Evolutionary conservation across 208 protist species (phyloP), one percentile per base, ranked within the genome.

Genomic region (Willaertia magna): DNA sequence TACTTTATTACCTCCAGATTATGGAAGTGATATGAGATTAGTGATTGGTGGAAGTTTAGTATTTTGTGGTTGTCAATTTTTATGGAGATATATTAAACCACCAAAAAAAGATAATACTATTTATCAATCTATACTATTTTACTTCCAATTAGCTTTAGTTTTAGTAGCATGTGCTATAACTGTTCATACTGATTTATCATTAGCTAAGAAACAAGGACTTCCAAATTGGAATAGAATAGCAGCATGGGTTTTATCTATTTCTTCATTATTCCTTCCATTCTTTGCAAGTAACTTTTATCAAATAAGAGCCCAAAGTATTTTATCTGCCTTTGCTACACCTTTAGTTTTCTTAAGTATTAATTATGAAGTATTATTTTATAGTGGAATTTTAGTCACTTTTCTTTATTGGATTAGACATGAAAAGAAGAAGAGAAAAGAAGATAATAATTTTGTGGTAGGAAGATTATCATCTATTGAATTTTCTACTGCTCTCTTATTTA

Each of bases 311-410:
- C 76, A 83, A 55, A 83, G 78, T 47, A 42, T 83, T n/a, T 42
- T 51, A 18, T 43, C 43, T 18, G 43, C 11, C 11, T 83, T 83
- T 42, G 43, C 44, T 20, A 40, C n/a, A 83, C 86, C 86, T 48
- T 46, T 87, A 4, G 44, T 87, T 39, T 48, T 87, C n/a, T 75
- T 87, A 44, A 87, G 82, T 49, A 84, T 87, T 11, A 75, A 74
- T 40, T 87, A 87, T 79, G 86, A 87, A 79, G 74, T 85, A 1
- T 42, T 87, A 49, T 83, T 87, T 46, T 83, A 83, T 46, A 0
- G 76, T 34, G 39, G 22, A 34, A 7, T 87, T 2, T 6, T 44
- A 39, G 83, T 79, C 0, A 14, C 43, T 2, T 39, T 87, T 22
- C 11, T 49, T 39, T 40, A 40, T 26, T 81, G 76, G 76, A 51